Evolutionary conservation across 1,139 yeast species (phyloP).

Genomic region (Candida pseudoviswanathii): DNA sequence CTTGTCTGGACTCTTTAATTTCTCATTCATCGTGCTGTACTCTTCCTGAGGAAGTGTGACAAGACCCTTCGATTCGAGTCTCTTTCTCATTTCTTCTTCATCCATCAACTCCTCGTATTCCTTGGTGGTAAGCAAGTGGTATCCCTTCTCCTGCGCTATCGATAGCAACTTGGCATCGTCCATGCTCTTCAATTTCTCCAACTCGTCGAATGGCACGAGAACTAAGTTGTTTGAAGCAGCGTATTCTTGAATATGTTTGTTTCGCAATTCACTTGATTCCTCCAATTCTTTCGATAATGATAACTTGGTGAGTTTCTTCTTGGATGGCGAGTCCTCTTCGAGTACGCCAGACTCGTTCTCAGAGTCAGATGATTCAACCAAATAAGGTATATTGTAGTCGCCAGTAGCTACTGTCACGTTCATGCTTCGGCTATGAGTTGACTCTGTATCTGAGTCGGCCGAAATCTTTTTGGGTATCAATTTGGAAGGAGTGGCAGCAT

Average conservation of each 20-base stretch:
- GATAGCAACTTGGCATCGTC: conserved; percentile 23
- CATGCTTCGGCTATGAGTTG: conserved; percentile 15
- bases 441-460: conserved; percentile 24
- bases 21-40: conserved; percentile 18
- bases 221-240: conserved; percentile 51
- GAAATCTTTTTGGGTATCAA: background rate
- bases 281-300: conserved; percentile 26
- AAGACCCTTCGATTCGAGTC: conserved; percentile 33
- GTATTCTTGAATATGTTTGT: conserved; percentile 44
- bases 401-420: conserved; percentile 11
- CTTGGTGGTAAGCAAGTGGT: conserved; percentile 25
- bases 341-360: conserved; percentile 22
- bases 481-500: conserved; percentile 28
- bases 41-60: conserved; percentile 34
- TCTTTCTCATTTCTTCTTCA: conserved; percentile 38
- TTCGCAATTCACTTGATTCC: conserved; percentile 3
- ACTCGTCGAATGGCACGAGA: conserved; percentile 51
- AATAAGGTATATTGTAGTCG: conserved; percentile 26
- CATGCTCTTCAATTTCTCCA: conserved; percentile 33
- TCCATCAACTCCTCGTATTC: conserved; percentile 32
- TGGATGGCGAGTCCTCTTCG: conserved; percentile 9
- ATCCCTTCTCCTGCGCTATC: conserved; percentile 29
- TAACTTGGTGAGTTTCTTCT: conserved; percentile 14
- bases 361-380: conserved; percentile 42
- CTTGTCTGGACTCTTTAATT: conserved; percentile 27